Percentiles rank a stretch among this genome's conserved stretches.
These are phyloP conservation scores for Penicillium italicum DNA, from an alignment of 2,329 filamentous ascomycete species.

Conservation along the genomic window DNA sequence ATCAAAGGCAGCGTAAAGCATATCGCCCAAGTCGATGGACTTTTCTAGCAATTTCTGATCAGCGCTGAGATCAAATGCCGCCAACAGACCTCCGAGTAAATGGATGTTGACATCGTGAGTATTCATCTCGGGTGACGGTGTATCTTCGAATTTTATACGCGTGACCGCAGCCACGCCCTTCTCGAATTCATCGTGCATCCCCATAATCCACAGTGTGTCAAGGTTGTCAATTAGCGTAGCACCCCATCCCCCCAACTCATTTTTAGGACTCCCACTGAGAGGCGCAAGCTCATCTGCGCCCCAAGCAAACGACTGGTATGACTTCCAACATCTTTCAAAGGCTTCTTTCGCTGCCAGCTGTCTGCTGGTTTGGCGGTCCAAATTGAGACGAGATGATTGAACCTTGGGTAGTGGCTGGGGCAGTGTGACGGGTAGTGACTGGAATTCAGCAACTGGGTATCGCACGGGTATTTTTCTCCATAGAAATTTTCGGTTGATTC, in stretches of 20 bases:
- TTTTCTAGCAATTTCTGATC: conserved; percentile 69
- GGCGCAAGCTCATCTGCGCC: conserved; percentile 80
- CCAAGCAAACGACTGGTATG: conserved; percentile 75
- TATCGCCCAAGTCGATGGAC: conserved; percentile 69
- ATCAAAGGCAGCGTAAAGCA: conserved; percentile 75
- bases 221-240: conserved; percentile 77
- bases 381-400: conserved; percentile 8
- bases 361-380: conserved; percentile 6
- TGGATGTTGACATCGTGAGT: conserved; percentile 85
- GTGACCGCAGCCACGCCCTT: conserved; percentile 64
- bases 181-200: conserved; percentile 69
- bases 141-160: conserved; percentile 73
- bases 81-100: conserved; percentile 77
- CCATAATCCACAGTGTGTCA: conserved; percentile 83
- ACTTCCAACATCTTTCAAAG: conserved; percentile 70
- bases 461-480: conserved; percentile 14
- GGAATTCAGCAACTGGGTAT: conserved; percentile 3
- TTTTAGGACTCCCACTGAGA: conserved; percentile 59
- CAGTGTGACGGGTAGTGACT: conserved; percentile 1
- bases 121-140: conserved; percentile 64
- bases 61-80: conserved; percentile 79
- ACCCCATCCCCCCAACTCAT: conserved; percentile 84
- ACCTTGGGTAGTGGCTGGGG: conserved; percentile 1
- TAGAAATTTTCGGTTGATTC: neutral
- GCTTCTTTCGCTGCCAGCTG: conserved; percentile 62